Evolutionary conservation across 345 rosid genomes (phyloP).

Genomic region (Arabidopsis arenosa): DNA sequence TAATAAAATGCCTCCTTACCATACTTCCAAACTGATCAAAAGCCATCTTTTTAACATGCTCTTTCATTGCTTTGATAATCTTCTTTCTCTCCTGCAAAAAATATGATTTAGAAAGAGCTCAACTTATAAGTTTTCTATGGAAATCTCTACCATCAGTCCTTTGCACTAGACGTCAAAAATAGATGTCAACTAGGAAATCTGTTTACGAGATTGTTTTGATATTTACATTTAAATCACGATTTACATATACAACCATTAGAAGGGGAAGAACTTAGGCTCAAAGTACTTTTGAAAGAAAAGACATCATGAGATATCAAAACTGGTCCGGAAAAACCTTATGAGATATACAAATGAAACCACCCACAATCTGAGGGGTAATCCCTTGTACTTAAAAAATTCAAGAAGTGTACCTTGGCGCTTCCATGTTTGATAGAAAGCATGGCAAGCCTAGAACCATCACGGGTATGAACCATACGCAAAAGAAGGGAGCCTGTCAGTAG

Average conservation of each 20-base stretch:
- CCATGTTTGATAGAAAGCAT: constrained; percentile 89
- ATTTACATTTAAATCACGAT: not conserved
- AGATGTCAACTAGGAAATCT: constrained; percentile 12
- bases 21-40: constrained; percentile 75
- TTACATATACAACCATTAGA: not conserved
- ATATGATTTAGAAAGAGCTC: constrained; percentile 22
- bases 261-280: not conserved
- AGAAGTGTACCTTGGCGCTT: constrained; percentile 74
- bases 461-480: constrained; percentile 92
- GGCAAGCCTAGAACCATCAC: constrained; percentile 90
- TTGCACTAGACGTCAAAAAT: not conserved
- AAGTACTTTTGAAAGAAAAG: constrained; percentile 12
- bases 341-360: not conserved
- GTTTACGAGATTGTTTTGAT: constrained; percentile 5
- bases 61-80: constrained; percentile 87
- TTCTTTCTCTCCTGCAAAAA: constrained; percentile 86
- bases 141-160: not conserved
- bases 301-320: not conserved
- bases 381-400: not conserved
- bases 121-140: not conserved
- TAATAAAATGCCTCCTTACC: constrained; percentile 54
- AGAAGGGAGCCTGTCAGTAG: constrained; percentile 82
- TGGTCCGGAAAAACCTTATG: not conserved
- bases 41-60: constrained; percentile 65
- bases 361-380: not conserved